A percentile compares a stretch with the other conserved stretches of the same genome.
Conservation (phyloP, 768 basidiomycete species). For the Cyclocybe cylindracea region DNA sequence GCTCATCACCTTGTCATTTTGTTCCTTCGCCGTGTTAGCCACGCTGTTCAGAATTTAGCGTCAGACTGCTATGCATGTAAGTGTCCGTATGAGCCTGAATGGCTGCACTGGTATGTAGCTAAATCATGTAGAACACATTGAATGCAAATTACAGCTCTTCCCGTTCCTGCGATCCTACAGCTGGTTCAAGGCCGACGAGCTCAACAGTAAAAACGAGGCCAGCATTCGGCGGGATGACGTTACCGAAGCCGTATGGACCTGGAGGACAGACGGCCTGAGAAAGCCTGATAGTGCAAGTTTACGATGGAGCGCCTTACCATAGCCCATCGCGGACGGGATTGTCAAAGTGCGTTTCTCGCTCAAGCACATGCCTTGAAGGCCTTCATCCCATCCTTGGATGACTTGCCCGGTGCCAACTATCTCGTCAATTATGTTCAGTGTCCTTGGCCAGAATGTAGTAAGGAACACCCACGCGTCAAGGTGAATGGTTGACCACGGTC, state of each 20-base stretch:
- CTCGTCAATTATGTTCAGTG: neutral
- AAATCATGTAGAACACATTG: too few species aligned
- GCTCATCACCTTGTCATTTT: too few species aligned
- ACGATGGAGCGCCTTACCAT: conserved; percentile 60
- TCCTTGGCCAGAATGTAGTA: neutral
- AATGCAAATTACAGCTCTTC: conserved; percentile 52
- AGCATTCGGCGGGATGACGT: conserved; percentile 75
- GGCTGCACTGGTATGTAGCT: too few species aligned
- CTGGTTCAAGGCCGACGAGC: conserved; percentile 61
- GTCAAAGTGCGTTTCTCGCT: conserved; percentile 87
- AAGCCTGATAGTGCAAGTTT: neutral
- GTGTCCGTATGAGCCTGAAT: too few species aligned
- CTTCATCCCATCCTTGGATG: conserved; percentile 85
- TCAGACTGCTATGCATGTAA: too few species aligned
- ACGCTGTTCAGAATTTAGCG: too few species aligned
- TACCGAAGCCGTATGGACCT: conserved; percentile 79
- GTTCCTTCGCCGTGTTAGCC: too few species aligned
- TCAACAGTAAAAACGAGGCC: conserved; percentile 90
- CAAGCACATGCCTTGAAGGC: conserved; percentile 82
- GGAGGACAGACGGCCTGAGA: neutral
- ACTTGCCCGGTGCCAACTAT: conserved; percentile 81
- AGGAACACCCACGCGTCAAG: conserved; percentile 62
- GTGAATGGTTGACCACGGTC: conserved; percentile 78
- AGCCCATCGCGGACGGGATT: conserved; percentile 79
- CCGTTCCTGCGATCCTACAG: conserved; percentile 19